Percentiles rank a stretch among this genome's conserved stretches.
These are phyloP conservation scores for Gossypium arboreum DNA, from an alignment of 345 rosid genomes.

Conservation along the genomic window DNA sequence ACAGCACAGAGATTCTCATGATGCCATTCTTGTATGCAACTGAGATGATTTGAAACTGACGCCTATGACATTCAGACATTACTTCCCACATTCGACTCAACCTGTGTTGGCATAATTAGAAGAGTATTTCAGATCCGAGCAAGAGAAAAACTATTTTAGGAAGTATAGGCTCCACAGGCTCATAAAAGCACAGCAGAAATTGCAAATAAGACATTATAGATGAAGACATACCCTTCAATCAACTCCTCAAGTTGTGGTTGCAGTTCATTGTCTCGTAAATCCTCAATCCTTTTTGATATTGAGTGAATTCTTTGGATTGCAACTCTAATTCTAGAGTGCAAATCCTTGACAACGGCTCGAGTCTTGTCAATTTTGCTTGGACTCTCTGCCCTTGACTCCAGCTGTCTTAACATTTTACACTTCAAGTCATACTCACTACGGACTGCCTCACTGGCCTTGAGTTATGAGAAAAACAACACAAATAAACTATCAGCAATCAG, in stretches of 20 bases:
- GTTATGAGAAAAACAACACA: constrained; percentile 9
- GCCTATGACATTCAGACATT: constrained; percentile 83
- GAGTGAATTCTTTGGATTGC: constrained; percentile 89
- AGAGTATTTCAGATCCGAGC: not conserved
- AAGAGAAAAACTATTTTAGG: not conserved
- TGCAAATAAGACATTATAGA: not conserved
- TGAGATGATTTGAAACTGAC: constrained; percentile 56
- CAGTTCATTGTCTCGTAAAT: constrained; percentile 85
- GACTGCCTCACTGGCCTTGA: constrained; percentile 75
- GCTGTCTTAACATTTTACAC: constrained; percentile 58
- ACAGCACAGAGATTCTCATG: constrained; percentile 44
- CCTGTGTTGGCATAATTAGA: constrained; percentile 38
- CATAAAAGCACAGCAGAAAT: not conserved
- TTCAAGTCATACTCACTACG: constrained; percentile 67
- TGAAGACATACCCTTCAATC: constrained; percentile 62
- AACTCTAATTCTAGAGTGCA: constrained; percentile 89
- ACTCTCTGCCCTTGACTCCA: constrained; percentile 65
- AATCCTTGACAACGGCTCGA: constrained; percentile 88
- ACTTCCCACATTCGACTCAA: constrained; percentile 94
- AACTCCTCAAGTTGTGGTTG: constrained; percentile 97
- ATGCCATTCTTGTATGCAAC: constrained; percentile 41
- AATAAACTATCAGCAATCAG: not conserved
- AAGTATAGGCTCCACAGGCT: not conserved
- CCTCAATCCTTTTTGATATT: constrained; percentile 84
- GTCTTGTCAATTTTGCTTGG: constrained; percentile 58